These are phyloP conservation scores for Saturnispora zaruensis DNA, from an alignment of 805 yeast species.

Conservation along the genomic window DNA sequence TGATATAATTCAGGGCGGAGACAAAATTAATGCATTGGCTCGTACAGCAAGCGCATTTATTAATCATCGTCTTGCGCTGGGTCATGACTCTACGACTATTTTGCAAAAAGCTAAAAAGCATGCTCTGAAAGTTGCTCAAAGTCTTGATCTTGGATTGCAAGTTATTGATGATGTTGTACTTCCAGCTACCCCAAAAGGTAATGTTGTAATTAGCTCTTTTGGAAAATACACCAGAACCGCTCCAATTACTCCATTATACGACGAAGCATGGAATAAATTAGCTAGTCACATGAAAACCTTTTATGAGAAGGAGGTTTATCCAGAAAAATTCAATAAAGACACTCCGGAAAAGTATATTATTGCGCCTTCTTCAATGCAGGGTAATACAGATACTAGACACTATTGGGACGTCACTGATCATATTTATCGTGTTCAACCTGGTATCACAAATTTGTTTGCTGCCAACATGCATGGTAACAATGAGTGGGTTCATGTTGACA, in stretches of 20 bases:
- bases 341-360: conserved; percentile 25
- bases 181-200: conserved; percentile 19
- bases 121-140: conserved; percentile 25
- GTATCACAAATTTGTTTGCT: conserved; percentile 26
- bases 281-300: conserved; percentile 56
- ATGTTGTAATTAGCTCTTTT: conserved; percentile 15
- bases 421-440: conserved; percentile 55
- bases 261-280: conserved; percentile 43
- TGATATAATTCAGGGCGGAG: conserved; percentile 62
- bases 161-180: conserved; percentile 26
- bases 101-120: conserved; percentile 37
- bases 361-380: conserved; percentile 57
- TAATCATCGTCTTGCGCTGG: conserved; percentile 48
- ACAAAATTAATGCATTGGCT: conserved; percentile 69
- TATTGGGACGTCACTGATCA: conserved; percentile 56
- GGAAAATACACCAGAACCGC: conserved; percentile 20
- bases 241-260: conserved; percentile 36
- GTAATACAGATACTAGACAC: conserved; percentile 61
- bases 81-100: conserved; percentile 27
- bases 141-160: conserved; percentile 30
- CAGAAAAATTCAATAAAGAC: conserved; percentile 18
- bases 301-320: conserved; percentile 42
- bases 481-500: conserved; percentile 46
- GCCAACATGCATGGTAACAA: conserved; percentile 52
- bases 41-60: conserved; percentile 45